Evolutionary conservation across 1,139 yeast species (phyloP), one percentile per base, ranked within the genome.

Genomic region (Yamadazyma buinensis): DNA sequence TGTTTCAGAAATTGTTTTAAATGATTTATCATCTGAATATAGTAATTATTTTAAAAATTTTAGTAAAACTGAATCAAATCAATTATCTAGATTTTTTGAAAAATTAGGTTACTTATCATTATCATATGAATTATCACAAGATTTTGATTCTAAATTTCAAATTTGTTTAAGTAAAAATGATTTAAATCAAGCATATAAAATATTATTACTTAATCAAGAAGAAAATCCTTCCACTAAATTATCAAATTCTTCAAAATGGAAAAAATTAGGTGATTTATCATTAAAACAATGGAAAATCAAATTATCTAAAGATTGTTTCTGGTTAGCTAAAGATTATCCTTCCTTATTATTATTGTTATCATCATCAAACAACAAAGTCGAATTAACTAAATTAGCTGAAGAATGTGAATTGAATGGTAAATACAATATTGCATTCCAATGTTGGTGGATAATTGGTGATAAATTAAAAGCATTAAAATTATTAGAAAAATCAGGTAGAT

Each of bases 1-100:
- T 43, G 55, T 68, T 37, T 46, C 67, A 3, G 86, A 83, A 33
- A 77, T 80, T 37, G 84, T 92, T 12, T 66, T 74, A 41, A 80
- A 76, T 28, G 72, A 72, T 42, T 72, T 88, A 40, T 69, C 88
- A 31, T 79, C 76, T 31, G 80, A 75, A 38, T 75, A 78, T 45
- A 43, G 60, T 14, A 52, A 44, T 13, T 55, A 59, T 38, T 55
- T 67, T 32, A 46, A 62, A 7, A 72, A 73, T 30, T 75, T 84
- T 56, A 82, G 75, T 46, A 80, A 67, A 54, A 72, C 70, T 22
- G 96, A 94, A 54, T 69, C 78, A 49, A 72, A 80, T 47, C 88
- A 87, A 58, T 79, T 92, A 50, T 83, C 97, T 6, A 78, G 97
- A 57, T 94, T 92, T 64, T 75, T 92, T 51, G 97, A 94, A 64